Base-by-base conservation (phyloP, 148 eudicot genomes). In the Chenopodium quinoa region DNA sequence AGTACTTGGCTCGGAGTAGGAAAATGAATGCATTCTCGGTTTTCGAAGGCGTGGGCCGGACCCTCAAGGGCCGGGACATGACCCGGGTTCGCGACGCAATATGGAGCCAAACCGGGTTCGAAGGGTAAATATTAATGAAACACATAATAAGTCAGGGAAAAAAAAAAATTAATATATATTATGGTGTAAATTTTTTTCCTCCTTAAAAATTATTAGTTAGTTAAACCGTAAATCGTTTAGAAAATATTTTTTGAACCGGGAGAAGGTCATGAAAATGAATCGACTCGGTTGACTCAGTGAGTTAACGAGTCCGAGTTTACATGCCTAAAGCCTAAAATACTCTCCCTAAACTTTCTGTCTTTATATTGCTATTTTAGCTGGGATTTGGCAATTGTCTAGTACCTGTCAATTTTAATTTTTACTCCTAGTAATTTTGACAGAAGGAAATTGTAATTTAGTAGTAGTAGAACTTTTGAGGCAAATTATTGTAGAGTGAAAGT, bases 21-120 rank as follows among this genome's bases (percentile, higher is more conserved):
- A 86, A 84, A 71, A 73, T 62, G 87, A 86, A 91, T 2, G 86
- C 96, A 0, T 88, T 87, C 66, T 93, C 98, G 74, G 98, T 93
- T 80, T 90, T 89, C 17, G 98, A 90, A 79, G 98, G 98, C 0
- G 94, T 90, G 47, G 98, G 98, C n/a, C 89, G 97, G 84, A 94
- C 97, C n/a, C 89, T 94, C 7, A 94, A 93, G 84, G 98, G 98
- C 12, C 89, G 98, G 75, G 97, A 94, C 78, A 44, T 94, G 97
- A 93, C 95, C 75, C 95, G 98, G 64, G 94, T 94, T 71, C 84
- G 98, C 22, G 98, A 94, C 50, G 95, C 95, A 1, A 95, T 94
- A 20, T 94, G 98, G 98, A 94, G 95, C 46, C 98, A 89, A 71
- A 94, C 98, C 79, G 98, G 98, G 34, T 94, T 93, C 74, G 90